phyloP scores from a whole-genome alignment of 2,329 filamentous ascomycete genomes.

The Diaporthe eres region DNA sequence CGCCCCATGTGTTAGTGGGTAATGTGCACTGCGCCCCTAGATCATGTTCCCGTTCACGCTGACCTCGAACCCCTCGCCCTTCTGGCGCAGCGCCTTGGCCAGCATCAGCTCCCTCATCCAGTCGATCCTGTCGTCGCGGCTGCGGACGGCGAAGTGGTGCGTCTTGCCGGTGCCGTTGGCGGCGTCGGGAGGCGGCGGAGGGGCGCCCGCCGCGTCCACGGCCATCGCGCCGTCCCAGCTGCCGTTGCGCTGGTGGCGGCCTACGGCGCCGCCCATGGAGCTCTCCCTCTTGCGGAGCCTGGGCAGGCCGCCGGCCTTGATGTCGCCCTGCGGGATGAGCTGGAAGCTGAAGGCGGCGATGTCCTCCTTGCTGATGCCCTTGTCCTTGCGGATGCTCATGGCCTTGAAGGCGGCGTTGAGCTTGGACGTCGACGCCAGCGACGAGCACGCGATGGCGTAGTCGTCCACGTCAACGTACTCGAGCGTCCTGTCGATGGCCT shows the following conservation, averaged over 20 bases:
- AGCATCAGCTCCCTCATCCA: conserved; percentile 98
- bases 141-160: conserved; percentile 93
- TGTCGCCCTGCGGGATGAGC: conserved; percentile 77
- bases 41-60: conserved; percentile 86
- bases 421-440: conserved; percentile 81
- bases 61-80: conserved; percentile 86
- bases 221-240: conserved; percentile 41
- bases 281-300: conserved; percentile 68
- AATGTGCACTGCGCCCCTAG: conserved; percentile 51
- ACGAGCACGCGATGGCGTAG: conserved; percentile 89
- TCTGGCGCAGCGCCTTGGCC: conserved; percentile 87
- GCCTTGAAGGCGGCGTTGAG: conserved; percentile 90
- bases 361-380: conserved; percentile 64
- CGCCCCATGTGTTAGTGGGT: background rate
- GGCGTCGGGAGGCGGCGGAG: conserved; percentile 57
- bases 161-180: conserved; percentile 81
- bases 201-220: conserved; percentile 41
- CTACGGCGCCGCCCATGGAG: conserved; percentile 51
- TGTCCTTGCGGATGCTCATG: conserved; percentile 73
- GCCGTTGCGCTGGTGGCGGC: conserved; percentile 37
- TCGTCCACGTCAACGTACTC: conserved; percentile 91
- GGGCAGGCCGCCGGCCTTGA: conserved; percentile 66
- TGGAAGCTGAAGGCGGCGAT: conserved; percentile 86
- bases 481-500: conserved; percentile 69
- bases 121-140: conserved; percentile 90